Evolutionary conservation across 2,329 filamentous ascomycete genomes (phyloP).

Genomic region (Arthrobotrys musiformis): DNA sequence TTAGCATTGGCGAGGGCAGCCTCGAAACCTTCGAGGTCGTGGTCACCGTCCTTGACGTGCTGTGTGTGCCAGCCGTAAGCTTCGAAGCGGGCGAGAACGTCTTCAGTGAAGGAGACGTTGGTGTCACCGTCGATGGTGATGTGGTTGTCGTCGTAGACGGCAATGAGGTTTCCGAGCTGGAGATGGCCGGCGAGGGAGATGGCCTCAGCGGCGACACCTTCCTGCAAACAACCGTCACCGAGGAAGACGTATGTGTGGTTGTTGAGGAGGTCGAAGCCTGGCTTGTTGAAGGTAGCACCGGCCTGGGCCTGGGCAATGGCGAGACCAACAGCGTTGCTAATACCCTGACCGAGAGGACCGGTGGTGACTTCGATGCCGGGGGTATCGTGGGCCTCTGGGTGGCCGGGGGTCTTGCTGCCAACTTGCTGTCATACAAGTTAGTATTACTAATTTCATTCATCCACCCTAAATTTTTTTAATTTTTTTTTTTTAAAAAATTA

Average conservation of each 20-base stretch:
- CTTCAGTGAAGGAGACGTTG: conserved; percentile 95
- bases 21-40: conserved; percentile 87
- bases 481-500: neutral
- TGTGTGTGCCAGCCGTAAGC: conserved; percentile 95
- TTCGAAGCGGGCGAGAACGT: conserved; percentile 93
- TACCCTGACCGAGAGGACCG: conserved; percentile 91
- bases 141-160: conserved; percentile 98
- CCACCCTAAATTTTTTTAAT: no score
- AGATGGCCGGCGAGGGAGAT: conserved; percentile 92
- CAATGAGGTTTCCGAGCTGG: conserved; percentile 96
- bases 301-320: conserved; percentile 96
- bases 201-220: conserved; percentile 94
- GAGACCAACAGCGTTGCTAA: conserved; percentile 96
- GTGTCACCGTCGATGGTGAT: conserved; percentile 96
- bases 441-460: neutral
- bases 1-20: conserved; percentile 85
- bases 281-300: conserved; percentile 94
- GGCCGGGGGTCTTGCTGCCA: conserved; percentile 88
- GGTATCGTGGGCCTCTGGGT: conserved; percentile 96
- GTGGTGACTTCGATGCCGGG: conserved; percentile 98
- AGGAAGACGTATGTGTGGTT: conserved; percentile 98
- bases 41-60: conserved; percentile 86
- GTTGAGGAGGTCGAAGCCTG: conserved; percentile 87
- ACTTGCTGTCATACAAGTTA: conserved; percentile 66
- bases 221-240: conserved; percentile 98